Base-by-base conservation (phyloP, 139 green algal genomes). In the Penium margaritaceum region DNA sequence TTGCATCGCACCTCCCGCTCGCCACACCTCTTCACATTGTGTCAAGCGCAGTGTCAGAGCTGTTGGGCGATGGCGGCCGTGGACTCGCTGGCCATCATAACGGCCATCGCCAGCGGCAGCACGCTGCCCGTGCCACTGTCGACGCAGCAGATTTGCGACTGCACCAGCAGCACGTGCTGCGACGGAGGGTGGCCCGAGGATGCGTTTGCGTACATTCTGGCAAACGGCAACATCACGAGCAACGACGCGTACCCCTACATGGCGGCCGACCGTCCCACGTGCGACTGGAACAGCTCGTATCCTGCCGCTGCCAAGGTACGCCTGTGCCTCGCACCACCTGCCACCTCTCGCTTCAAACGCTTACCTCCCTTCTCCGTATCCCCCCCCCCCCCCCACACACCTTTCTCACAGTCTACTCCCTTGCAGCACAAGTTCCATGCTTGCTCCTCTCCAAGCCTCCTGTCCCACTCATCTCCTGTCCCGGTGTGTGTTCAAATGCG, bases 111-210 rank as follows among this genome's bases (percentile, higher is more conserved):
- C 62, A 46, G 24, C 53, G 53, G 53, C 24, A 46, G 6, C 36
- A 21, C 4, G 30, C 7, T 5, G 19, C 14, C 17, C 19, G 4
- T 29, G 1, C 21, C n/a, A 5, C 37, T 51, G 19, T 76, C 68
- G 36, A 15, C 46, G 68, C 68, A 76, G 68, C 54, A 76, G 51
- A 38, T 76, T 21, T 76, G 68, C 68, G 68, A 76, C 68, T 76
- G 68, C n/a, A n/a, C 27, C 15, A 29, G 7, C 27, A 44, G 27
- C 29, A 21, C 15, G 36, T 66, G 92, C 21, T 98, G 92, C 86
- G 75, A 89, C 30, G 92, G 92, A 19, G 92, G 92, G 35, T 87
- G 96, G 19, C 96, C 96, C 89, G 93, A 98, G 83, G 91, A 88
- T 69, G 93, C 91, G 0, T 96, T 94, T 67, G 54, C 90, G 5